Base-by-base conservation (phyloP, 2,329 filamentous ascomycete genomes). In the Beauveria varroae region DNA sequence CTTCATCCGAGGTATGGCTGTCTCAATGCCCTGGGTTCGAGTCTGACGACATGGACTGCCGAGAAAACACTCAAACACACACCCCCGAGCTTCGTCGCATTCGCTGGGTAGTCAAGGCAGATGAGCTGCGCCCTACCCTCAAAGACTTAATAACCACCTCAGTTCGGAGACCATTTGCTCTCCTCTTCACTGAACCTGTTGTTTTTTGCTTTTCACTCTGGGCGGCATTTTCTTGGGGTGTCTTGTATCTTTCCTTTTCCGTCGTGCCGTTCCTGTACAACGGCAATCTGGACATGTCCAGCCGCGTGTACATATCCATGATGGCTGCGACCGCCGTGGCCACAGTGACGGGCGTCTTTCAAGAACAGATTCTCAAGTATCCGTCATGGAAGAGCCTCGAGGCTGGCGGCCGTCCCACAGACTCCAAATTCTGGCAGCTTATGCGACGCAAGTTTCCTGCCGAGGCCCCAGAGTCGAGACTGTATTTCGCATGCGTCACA, bases 141-240 rank as follows among this genome's bases (percentile, higher is more conserved):
- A 67, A 69, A 20, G 84, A 81, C 62, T 90, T 93, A 83, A 86
- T 96, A 57, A 77, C 79, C 6, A 84, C 90, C 14, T 95, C 90
- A 0, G 74, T 93, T 7, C 86, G 85, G 65, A 83, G 92, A 0
- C 92, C 92, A 0, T 96, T 96, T 71, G 85, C 87, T 68, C 80
- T 93, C 1, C 83, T 93, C 18, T 76, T 87, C 65, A 92, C 89
- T 0, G 89, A 93, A 66, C 87, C 89, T 0, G 86, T 91, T 10
- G 88, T 93, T 16, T 91, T 92, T 74, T 91, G 85, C 77, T 97
- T 97, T 76, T 91, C 88, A 0, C 79, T 96, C 0, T 97, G 93
- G 93, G 88, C 92, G 1, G 82, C 90, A 0, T 97, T 97, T 72
- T 87, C 87, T 22, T 97, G 93, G 93, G 91, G 89, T 0, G 83